A percentile compares a stretch with the other conserved stretches of the same genome.
Conservation (phyloP, 495 filamentous ascomycete species). For the Penicillium desertorum region DNA sequence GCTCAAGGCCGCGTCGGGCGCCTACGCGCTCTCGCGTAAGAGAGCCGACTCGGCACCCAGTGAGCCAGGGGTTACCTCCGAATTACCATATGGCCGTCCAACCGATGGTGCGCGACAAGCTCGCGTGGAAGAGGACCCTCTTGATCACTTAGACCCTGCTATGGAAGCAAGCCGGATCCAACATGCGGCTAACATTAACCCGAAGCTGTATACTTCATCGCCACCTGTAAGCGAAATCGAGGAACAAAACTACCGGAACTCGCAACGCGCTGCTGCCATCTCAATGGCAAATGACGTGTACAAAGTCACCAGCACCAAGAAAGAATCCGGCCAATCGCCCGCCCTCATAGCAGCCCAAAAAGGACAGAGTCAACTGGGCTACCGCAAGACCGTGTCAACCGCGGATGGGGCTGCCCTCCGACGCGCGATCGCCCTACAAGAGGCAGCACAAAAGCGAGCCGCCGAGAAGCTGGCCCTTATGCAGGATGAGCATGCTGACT, state of each 20-base stretch:
- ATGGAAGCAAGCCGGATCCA: conserved; percentile 59
- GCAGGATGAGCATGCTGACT: conserved; percentile 65
- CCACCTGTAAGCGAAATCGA: conserved; percentile 74
- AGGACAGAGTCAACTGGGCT: conserved; percentile 39
- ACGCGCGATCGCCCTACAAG: conserved; percentile 66
- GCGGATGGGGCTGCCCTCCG: conserved; percentile 33
- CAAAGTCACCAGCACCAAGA: conserved; percentile 54
- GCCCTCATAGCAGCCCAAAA: conserved; percentile 41
- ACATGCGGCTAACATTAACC: conserved; percentile 50
- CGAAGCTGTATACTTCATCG: conserved; percentile 70
- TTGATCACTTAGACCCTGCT: conserved; percentile 39
- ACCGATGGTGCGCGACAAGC: conserved; percentile 59
- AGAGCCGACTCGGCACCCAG: conserved; percentile 66
- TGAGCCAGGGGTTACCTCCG: conserved; percentile 50
- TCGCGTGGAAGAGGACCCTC: conserved; percentile 26
- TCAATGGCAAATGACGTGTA: conserved; percentile 90
- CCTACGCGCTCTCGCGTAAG: conserved; percentile 60
- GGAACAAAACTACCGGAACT: conserved; percentile 67
- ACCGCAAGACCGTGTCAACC: conserved; percentile 36
- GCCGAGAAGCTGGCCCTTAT: conserved; percentile 79
- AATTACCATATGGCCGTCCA: conserved; percentile 62
- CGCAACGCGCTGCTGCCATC: conserved; percentile 75
- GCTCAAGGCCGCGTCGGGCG: conserved; percentile 69
- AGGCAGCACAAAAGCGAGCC: conserved; percentile 80
- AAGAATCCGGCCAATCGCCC: conserved; percentile 16